These are phyloP conservation scores for Phtheirospermum japonicum DNA, from an alignment of 257 asterid species.

Conservation along the genomic window DNA sequence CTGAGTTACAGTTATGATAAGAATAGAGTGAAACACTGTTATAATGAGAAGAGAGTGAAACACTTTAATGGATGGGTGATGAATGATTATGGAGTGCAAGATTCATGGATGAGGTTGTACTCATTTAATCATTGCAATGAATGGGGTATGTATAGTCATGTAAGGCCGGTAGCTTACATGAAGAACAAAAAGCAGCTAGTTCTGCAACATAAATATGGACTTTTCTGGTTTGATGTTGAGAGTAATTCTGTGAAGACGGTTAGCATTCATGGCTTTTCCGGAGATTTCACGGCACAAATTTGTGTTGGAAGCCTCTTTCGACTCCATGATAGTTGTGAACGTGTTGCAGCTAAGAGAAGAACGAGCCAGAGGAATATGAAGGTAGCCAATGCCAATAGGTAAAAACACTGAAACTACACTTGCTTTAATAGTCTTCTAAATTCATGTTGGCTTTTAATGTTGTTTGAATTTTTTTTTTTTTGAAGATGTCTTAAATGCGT, in stretches of 20 bases:
- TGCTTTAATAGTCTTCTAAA: too few relatives aligned
- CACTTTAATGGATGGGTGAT: constrained; percentile 15
- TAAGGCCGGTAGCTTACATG: neutral
- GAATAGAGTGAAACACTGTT: too few relatives aligned
- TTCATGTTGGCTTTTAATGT: too few relatives aligned
- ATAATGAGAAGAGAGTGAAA: too few relatives aligned
- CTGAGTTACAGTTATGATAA: neutral
- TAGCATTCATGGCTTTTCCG: neutral
- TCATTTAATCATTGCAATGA: neutral
- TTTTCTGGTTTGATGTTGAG: neutral
- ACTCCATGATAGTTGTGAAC: neutral
- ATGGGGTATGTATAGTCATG: too few relatives aligned
- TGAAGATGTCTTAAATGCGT: too few relatives aligned
- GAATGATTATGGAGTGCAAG: constrained; percentile 1
- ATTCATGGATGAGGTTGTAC: neutral
- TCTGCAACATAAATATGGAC: neutral
- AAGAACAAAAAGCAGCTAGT: neutral
- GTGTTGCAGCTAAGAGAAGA: neutral
- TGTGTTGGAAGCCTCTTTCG: constrained; percentile 10
- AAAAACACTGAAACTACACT: too few relatives aligned
- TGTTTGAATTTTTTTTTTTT: too few relatives aligned
- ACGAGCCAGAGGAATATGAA: neutral
- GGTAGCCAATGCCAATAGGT: neutral
- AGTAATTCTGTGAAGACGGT: neutral
- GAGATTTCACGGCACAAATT: neutral